Base-by-base conservation (phyloP, 331 rosid genomes). In the Pyrus hybrid region DNA sequence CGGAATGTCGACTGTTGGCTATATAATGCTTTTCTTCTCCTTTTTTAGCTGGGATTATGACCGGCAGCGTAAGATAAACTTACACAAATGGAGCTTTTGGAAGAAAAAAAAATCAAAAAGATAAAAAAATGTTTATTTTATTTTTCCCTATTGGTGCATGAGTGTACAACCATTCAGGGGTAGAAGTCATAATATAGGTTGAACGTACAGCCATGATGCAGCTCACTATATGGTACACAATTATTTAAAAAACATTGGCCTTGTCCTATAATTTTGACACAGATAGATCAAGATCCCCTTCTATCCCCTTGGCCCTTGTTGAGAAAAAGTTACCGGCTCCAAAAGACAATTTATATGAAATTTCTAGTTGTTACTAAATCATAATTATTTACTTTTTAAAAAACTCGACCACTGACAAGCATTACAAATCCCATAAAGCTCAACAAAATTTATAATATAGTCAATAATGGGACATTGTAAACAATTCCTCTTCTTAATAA, bases 1-100 rank as follows among this genome's bases (percentile, higher is more conserved):
- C 4, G 4, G 1, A 47, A 1, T 0, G 1, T 1, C 2, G 1
- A 0, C 1, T 37, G 1, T 37, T 4, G 0, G 0, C 13, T 37
- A 37, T 4, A 9, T 37, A 37, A 37, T 10, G 45, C 13, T 37
- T 35, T 35, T 35, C 0, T 0, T 1, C 45, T 37, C 4, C 13
- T 9, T 1, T 8, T 37, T 37, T 37, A 37, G 45, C 0, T 37
- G 1, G 4, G 13, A 37, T 9, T 37, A 4, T 35, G 1, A 37
- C 13, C 13, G 0, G 0, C 45, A 37, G 1, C 1, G 45, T 37
- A 9, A 37, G 45, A 37, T 37, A 9, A 37, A 37, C 13, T 37
- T 4, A 37, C 13, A 37, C 45, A 9, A 37, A 0, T 1, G 1
- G 3, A 13, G 18, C 5, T 45, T 33, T n/a, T 8, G 9, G 4